Conservation (phyloP, 129 eudicot species). For the Calendula officinalis region DNA sequence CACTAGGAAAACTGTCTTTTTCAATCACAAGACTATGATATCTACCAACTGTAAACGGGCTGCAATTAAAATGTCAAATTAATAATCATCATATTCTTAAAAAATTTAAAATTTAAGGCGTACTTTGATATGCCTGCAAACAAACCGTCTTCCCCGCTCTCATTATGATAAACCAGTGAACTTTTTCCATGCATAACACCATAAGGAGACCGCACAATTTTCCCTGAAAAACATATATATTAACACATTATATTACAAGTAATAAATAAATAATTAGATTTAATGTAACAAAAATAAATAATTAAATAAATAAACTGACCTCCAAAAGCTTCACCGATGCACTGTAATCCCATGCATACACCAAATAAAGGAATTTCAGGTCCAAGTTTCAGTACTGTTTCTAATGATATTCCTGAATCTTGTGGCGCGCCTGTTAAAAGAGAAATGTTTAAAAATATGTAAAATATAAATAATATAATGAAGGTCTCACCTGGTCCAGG, state of each 20-base stretch:
- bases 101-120: slow-evolving; percentile 11
- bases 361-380: slow-evolving; percentile 85
- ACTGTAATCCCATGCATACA: slow-evolving; percentile 96
- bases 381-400: slow-evolving; percentile 77
- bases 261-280: background rate
- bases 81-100: background rate
- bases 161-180: slow-evolving; percentile 83
- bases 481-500: slow-evolving; percentile 91
- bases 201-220: slow-evolving; percentile 74
- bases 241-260: background rate
- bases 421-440: slow-evolving; percentile 57
- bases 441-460: background rate
- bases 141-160: slow-evolving; percentile 68
- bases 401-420: slow-evolving; percentile 87
- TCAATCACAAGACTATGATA: slow-evolving; percentile 94
- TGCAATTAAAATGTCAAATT: slow-evolving; percentile 18
- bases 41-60: slow-evolving; percentile 91
- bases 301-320: slow-evolving; percentile 38
- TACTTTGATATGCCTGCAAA: slow-evolving; percentile 91
- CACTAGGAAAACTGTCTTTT: slow-evolving; percentile 78
- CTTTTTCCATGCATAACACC: slow-evolving; percentile 95
- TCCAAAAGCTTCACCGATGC: slow-evolving; percentile 97
- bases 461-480: background rate
- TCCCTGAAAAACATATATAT: slow-evolving; percentile 42
- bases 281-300: background rate